phyloP scores from a whole-genome alignment of 73 alveolate species.

The Paramecium tetraurelia region DNA sequence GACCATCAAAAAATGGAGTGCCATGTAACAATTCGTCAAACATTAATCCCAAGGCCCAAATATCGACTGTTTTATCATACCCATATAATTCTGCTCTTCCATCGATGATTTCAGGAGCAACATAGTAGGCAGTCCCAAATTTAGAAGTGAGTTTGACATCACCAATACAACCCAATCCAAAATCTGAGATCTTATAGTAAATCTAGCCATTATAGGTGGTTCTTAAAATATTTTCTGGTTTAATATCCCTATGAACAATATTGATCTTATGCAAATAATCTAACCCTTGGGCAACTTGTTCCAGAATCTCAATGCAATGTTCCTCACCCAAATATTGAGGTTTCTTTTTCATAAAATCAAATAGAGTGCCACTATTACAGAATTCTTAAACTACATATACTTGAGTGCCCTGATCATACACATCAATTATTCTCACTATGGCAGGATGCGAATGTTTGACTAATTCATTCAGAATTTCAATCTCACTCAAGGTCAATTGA shows the following conservation, averaged over 20 bases:
- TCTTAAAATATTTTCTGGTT: conserved; percentile 52
- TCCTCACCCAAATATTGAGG: background rate
- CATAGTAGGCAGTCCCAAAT: conserved; percentile 45
- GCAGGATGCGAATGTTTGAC: conserved; percentile 5
- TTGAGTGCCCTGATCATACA: background rate
- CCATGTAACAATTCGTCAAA: conserved; percentile 50
- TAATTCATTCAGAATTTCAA: background rate
- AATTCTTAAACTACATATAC: background rate
- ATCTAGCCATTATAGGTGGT: background rate
- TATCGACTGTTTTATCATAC: conserved; percentile 23
- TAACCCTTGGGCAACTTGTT: background rate
- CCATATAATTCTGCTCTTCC: conserved; percentile 32
- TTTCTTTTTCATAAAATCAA: conserved; percentile 6
- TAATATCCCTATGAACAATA: conserved; percentile 60
- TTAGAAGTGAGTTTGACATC: background rate
- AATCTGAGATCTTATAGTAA: conserved; percentile 28
- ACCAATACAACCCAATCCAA: conserved; percentile 4
- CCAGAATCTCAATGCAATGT: background rate
- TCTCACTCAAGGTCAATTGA: background rate
- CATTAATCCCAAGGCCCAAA: conserved; percentile 40
- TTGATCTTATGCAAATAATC: background rate
- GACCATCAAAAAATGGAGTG: conserved; percentile 34
- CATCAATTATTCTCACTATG: background rate
- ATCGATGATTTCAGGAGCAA: conserved; percentile 40
- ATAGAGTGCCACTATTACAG: conserved; percentile 10